phyloP scores from a whole-genome alignment of 306 rosid genomes.

The Luffa aegyptiaca region DNA sequence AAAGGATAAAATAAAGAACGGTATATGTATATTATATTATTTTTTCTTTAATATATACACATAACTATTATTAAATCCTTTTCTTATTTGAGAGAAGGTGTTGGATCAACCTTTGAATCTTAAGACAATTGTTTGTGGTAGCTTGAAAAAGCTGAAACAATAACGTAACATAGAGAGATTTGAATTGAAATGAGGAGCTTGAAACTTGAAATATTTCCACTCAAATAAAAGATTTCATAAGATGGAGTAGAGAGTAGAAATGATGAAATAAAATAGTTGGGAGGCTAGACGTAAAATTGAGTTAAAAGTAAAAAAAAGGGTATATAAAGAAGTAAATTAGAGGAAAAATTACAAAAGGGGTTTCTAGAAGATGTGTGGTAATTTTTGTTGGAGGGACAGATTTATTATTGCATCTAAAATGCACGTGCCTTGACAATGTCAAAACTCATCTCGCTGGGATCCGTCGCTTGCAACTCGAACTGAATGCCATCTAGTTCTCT shows the following conservation, averaged over 20 bases:
- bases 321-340: not conserved
- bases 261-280: not conserved
- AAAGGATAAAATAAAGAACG: too few species aligned
- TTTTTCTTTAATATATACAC: too few species aligned
- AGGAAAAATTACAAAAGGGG: not conserved
- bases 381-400: not conserved
- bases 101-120: too few species aligned
- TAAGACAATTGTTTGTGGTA: too few species aligned
- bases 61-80: too few species aligned
- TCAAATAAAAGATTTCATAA: not conserved
- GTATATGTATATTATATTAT: too few species aligned
- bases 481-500: conserved; percentile 2
- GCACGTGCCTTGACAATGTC: conserved; percentile 3
- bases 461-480: not conserved
- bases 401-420: not conserved
- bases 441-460: conserved; percentile 7
- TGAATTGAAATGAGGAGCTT: too few species aligned
- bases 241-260: not conserved
- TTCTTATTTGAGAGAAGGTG: too few species aligned
- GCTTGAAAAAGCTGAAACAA: too few species aligned
- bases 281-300: not conserved
- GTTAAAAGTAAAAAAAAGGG: not conserved
- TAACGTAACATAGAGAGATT: too few species aligned
- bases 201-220: not conserved
- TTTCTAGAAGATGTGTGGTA: not conserved